Evolutionary conservation across 768 basidiomycete species (phyloP), one percentile per base, ranked within the genome.

Genomic region (Pleurotus eryngii): DNA sequence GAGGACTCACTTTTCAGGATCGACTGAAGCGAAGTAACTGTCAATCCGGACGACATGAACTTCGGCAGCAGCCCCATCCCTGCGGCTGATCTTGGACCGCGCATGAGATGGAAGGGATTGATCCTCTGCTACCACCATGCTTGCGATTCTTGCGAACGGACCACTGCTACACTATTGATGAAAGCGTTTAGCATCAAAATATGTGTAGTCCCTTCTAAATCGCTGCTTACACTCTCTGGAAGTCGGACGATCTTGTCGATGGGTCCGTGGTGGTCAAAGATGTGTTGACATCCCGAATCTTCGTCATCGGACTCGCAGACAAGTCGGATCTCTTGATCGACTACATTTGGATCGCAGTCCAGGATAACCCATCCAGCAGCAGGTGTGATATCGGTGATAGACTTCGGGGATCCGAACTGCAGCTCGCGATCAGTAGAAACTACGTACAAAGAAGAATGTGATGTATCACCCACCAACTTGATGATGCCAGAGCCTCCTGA

Each of bases 211-310:
- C 20, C 42, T 2, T 43, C 15, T 3, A 49, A 24, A 24, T 30
- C 27, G 27, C 27, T n/a, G 70, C 76, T 49, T 55, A 83, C 83
- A 49, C 69, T 70, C 60, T 83, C 75, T 4, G 83, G 82, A 5
- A 85, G 63, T 17, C 81, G 73, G 30, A 83, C 81, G 17, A 85
- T 66, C 59, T 79, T 83, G 58, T 75, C 76, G n/a, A 70, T 75
- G 0, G 79, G 72, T 22, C 75, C 74, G 30, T 63, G 64, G 35
- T 69, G 63, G 42, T 62, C 59, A 57, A 71, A 76, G 12, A 82
- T 64, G 55, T 78, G 78, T 20, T 67, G 65, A 63, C 80, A 81
- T 8, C 67, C 65, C n/a, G 64, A 57, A 5, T 67, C 65, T 1
- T 18, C 51, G 15, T 54, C 37, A 40, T 54, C 51, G 7, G 18